Conservation (phyloP, 768 basidiomycete genomes). For the Tricholoma sp. region DNA sequence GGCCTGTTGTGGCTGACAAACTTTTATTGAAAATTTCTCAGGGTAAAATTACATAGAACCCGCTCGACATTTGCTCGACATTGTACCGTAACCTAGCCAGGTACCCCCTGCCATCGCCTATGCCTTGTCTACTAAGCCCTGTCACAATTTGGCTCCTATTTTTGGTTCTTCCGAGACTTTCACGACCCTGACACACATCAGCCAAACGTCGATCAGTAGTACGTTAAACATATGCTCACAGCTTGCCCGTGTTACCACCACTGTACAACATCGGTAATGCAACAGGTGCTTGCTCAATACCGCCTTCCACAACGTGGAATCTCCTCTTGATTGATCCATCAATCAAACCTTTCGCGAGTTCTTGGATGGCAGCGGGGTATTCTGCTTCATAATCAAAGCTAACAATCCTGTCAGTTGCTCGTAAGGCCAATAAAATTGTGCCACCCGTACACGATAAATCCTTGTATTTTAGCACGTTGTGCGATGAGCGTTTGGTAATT, state of each 20-base stretch:
- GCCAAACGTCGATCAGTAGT: constrained; percentile 2
- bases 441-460: constrained; percentile 69
- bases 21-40: not conserved
- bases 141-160: constrained; percentile 26
- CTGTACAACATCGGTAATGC: constrained; percentile 68
- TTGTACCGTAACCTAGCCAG: no score
- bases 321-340: constrained; percentile 75
- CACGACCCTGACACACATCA: constrained; percentile 40
- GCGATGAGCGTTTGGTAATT: constrained; percentile 67
- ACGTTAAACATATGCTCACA: constrained; percentile 31
- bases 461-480: constrained; percentile 75
- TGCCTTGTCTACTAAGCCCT: not conserved
- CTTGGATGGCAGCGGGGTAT: constrained; percentile 52
- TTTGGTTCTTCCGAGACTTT: constrained; percentile 45
- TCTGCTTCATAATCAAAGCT: constrained; percentile 72
- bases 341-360: constrained; percentile 51
- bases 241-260: constrained; percentile 77
- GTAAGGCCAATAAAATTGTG: not conserved
- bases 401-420: not conserved
- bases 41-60: no score
- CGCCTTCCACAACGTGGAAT: constrained; percentile 72
- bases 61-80: not conserved
- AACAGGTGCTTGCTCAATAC: constrained; percentile 66
- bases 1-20: not conserved
- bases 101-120: no score